phyloP scores from a whole-genome alignment of 192 early-diverging fungal species.

The Phlyctochytrium arcticum region DNA sequence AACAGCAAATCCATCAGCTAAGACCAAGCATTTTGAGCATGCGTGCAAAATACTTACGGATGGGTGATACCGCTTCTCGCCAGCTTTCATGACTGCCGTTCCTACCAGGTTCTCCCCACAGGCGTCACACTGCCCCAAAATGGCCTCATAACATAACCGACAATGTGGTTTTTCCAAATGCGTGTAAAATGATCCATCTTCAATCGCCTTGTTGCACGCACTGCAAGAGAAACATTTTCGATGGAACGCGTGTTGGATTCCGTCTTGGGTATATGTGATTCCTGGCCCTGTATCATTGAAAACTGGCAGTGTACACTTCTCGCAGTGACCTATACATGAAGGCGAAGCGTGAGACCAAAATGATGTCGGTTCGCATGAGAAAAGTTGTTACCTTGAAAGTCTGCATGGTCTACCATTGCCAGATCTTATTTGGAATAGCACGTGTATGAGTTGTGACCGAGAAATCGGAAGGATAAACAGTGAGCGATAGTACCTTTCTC shows the following conservation, averaged over 20 bases:
- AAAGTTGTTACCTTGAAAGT: background rate
- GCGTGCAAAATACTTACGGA: constrained; percentile 10
- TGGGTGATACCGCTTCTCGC: constrained; percentile 19
- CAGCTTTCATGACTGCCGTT: constrained; percentile 10
- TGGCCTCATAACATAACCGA: constrained; percentile 10
- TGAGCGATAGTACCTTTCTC: too few species aligned
- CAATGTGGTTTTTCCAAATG: constrained; percentile 17
- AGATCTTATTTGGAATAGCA: too few species aligned
- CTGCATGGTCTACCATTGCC: background rate
- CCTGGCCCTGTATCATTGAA: constrained; percentile 22
- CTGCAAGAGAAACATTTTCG: constrained; percentile 17
- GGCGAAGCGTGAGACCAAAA: background rate
- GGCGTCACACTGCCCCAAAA: constrained; percentile 14
- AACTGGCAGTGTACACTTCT: constrained; percentile 11
- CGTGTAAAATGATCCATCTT: constrained; percentile 16
- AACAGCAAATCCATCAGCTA: background rate
- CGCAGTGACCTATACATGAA: constrained; percentile 20
- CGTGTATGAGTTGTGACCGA: too few species aligned
- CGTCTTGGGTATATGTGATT: constrained; percentile 23
- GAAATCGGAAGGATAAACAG: too few species aligned
- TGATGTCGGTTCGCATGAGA: background rate
- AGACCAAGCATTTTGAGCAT: background rate
- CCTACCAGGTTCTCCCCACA: constrained; percentile 12
- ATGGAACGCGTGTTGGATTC: constrained; percentile 17
- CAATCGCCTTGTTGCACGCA: constrained; percentile 8